Conservation (phyloP, 768 basidiomycete species). For the Suillus alpinus region DNA sequence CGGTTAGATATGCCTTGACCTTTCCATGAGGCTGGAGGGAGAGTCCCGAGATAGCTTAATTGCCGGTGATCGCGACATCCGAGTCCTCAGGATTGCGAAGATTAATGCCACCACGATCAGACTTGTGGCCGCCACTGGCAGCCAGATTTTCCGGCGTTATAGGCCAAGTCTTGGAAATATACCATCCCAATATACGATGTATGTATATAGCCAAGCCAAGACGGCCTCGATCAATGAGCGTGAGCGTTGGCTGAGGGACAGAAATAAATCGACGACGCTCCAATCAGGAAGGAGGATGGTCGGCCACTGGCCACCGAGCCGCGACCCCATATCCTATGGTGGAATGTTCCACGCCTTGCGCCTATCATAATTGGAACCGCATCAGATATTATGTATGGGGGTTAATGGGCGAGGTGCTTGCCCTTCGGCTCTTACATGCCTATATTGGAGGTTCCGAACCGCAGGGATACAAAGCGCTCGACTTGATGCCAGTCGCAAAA, state of each 20-base stretch:
- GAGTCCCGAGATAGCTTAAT: slow-evolving; percentile 25
- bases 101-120: slow-evolving; percentile 16
- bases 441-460: slow-evolving; percentile 8
- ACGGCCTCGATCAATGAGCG: background rate
- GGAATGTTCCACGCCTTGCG: slow-evolving; percentile 22
- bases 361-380: slow-evolving; percentile 1
- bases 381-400: slow-evolving; percentile 1
- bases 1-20: slow-evolving; percentile 30
- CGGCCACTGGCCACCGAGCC: slow-evolving; percentile 1
- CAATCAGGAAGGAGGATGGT: slow-evolving; percentile 1
- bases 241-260: background rate
- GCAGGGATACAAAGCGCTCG: slow-evolving; percentile 1
- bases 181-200: background rate
- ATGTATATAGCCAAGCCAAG: background rate
- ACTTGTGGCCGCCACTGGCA: slow-evolving; percentile 5
- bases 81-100: slow-evolving; percentile 5
- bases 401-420: background rate
- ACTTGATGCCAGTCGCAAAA: slow-evolving; percentile 4
- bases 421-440: slow-evolving; percentile 13
- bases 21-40: slow-evolving; percentile 24
- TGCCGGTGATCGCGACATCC: slow-evolving; percentile 10
- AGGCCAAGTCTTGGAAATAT: background rate
- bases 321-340: slow-evolving; percentile 17
- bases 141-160: background rate
- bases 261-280: background rate